These are phyloP conservation scores for Dimargaris xerosporica DNA, from an alignment of 192 early-diverging fungal species.

Conservation along the genomic window DNA sequence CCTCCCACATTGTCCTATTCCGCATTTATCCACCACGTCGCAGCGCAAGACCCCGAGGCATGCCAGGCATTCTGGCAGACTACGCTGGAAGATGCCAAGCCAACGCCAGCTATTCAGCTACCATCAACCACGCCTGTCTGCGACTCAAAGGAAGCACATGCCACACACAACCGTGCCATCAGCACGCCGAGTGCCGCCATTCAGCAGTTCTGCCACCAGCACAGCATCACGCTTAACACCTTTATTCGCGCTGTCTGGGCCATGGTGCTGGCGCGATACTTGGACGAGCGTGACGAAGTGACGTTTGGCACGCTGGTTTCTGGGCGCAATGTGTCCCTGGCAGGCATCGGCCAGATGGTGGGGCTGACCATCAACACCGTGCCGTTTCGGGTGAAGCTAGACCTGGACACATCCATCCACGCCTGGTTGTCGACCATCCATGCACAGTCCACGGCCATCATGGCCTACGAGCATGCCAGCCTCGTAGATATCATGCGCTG, in stretches of 20 bases:
- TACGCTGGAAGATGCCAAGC: no score
- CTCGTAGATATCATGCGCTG: neutral
- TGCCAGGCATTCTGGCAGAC: neutral
- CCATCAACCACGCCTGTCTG: no score
- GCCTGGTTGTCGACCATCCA: neutral
- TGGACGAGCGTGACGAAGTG: neutral
- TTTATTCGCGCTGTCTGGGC: constrained; percentile 1
- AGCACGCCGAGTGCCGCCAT: neutral
- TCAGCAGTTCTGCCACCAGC: neutral
- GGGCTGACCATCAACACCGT: constrained; percentile 2
- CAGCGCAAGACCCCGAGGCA: neutral
- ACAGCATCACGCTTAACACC: neutral
- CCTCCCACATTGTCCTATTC: neutral
- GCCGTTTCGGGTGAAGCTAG: neutral
- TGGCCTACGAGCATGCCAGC: neutral
- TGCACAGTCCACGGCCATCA: neutral
- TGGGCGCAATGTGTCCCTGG: neutral
- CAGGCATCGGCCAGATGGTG: constrained; percentile 1
- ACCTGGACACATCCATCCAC: neutral
- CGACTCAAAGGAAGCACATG: no score
- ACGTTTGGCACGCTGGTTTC: constrained; percentile 6
- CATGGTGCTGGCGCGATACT: neutral
- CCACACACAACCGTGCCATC: neutral
- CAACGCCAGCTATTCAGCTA: no score
- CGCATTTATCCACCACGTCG: neutral